Conservation (phyloP, 495 filamentous ascomycete genomes). For the Penicillium cinerascens region DNA sequence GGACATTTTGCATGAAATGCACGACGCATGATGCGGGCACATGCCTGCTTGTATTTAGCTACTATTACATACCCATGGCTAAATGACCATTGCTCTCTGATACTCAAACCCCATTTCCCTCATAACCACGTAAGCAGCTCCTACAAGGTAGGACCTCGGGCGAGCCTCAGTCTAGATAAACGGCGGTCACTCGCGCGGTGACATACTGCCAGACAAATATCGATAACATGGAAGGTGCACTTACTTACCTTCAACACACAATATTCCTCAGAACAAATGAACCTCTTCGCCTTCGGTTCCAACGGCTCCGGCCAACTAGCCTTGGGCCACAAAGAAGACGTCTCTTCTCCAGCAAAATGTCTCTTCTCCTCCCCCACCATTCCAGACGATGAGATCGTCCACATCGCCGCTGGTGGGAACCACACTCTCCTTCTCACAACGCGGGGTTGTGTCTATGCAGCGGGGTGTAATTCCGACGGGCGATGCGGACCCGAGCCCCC, state of each 20-base stretch:
- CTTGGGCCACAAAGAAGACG: slow-evolving; percentile 70
- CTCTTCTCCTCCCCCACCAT: slow-evolving; percentile 33
- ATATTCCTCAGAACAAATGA: slow-evolving; percentile 22
- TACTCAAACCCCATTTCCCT: not conserved
- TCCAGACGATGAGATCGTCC: slow-evolving; percentile 21
- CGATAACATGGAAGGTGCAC: not conserved
- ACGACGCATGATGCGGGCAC: slow-evolving; percentile 14
- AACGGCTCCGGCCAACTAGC: slow-evolving; percentile 88
- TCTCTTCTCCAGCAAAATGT: slow-evolving; percentile 62
- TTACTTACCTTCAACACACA: not conserved
- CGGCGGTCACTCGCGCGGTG: slow-evolving; percentile 4
- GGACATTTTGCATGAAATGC: slow-evolving; percentile 19
- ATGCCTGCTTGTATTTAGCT: slow-evolving; percentile 21
- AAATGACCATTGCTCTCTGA: slow-evolving; percentile 9
- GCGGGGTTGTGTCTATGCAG: slow-evolving; percentile 55
- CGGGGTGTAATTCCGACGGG: slow-evolving; percentile 58
- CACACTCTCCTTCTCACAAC: slow-evolving; percentile 71
- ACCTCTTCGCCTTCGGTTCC: slow-evolving; percentile 81
- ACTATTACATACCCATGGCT: slow-evolving; percentile 15
- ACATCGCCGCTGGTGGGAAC: slow-evolving; percentile 76
- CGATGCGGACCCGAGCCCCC: slow-evolving; percentile 26
- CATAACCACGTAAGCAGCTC: not conserved
- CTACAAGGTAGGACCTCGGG: not conserved
- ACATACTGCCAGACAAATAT: not conserved
- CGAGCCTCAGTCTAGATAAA: not conserved